Evolutionary conservation across 148 eudicot species (phyloP).

Genomic region (Salicornia ramosissima): DNA sequence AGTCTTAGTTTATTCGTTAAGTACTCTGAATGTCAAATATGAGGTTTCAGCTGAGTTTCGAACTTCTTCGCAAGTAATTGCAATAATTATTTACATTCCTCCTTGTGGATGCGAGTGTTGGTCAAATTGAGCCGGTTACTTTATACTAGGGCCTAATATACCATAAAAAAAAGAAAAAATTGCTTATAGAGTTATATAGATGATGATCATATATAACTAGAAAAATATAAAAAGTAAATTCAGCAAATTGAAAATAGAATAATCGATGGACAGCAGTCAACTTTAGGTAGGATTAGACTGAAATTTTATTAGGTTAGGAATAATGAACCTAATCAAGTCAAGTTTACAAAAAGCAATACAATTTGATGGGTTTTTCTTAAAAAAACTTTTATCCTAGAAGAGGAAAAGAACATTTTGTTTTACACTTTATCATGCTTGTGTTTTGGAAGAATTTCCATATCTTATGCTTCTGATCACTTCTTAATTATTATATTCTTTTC

Average conservation of each 20-base stretch:
- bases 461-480: neutral
- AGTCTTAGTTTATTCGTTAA: no score
- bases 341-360: neutral
- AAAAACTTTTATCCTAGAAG: neutral
- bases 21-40: no score
- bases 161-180: no score
- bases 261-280: conserved; percentile 3
- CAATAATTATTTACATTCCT: no score
- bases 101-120: no score
- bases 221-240: neutral
- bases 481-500: neutral
- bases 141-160: no score
- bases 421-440: neutral
- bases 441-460: neutral
- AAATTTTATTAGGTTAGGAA: neutral
- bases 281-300: conserved; percentile 12
- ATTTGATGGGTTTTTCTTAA: no score
- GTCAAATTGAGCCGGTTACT: no score
- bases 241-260: conserved; percentile 7
- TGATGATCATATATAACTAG: no score
- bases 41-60: no score
- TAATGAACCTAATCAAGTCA: neutral
- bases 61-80: no score
- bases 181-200: no score
- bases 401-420: neutral